Evolutionary conservation across 768 basidiomycete species (phyloP), one percentile per base, ranked within the genome.

Genomic region (Amanita muscaria): DNA sequence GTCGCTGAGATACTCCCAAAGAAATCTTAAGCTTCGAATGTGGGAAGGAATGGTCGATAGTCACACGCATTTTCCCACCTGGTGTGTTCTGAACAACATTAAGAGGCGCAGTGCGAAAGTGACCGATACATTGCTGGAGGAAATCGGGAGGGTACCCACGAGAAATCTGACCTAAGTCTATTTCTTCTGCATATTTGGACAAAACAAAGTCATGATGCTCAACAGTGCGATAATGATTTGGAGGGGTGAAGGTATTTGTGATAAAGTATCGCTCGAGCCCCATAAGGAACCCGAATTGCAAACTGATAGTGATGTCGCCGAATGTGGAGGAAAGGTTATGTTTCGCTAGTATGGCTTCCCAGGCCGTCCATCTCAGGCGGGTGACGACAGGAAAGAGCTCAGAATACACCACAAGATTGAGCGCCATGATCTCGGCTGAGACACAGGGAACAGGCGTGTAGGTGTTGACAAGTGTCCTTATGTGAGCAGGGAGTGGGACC

Each of bases 21-120:
- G 41, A 42, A 40, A 47, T 18, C n/a, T 59, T 60, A 23, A 57
- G 49, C 25, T 63, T 55, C 30, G 59, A 55, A n/a, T n/a, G n/a
- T n/a, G n/a, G 22, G 58, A 48, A n/a, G n/a, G n/a, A n/a, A n/a
- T n/a, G n/a, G n/a, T n/a, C n/a, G n/a, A n/a, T n/a, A n/a, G n/a
- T n/a, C 14, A 61, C 49, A 0, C 58, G 49, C 14, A 46, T 44
- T 40, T 56, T 54, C 10, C 49, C 51, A 2, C 51, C 44, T 1
- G 46, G 38, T 36, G 34, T 36, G 30, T 61, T 55, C 3, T 53
- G 52, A 14, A 61, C n/a, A n/a, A n/a, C n/a, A n/a, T n/a, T n/a
- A n/a, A n/a, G n/a, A n/a, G n/a, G n/a, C n/a, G n/a, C n/a, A 0
- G 60, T 54, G 9, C 52, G 48, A 44, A 59, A 59, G 4, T 45